Base-by-base conservation (phyloP, 331 rosid genomes). In the Pyracantha coccinea region DNA sequence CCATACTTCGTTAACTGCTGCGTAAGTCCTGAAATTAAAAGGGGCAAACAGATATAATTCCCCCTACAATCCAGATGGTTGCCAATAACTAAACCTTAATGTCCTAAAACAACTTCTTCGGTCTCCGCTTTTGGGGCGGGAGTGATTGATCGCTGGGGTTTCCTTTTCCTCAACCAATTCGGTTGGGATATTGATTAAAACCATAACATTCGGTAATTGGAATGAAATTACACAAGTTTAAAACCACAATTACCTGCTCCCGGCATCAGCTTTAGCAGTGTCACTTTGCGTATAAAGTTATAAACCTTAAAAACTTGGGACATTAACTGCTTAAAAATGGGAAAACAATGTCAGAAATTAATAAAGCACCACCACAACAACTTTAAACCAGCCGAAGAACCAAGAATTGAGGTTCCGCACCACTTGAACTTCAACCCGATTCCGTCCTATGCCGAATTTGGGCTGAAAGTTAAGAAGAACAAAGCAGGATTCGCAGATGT, bases 221-320 rank as follows among this genome's bases (percentile, higher is more conserved):
- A 4, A 25, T 24, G 13, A 62, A 27, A 62, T 62, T 61, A 27
- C 38, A 62, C 11, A 62, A 1, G 31, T 62, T 25, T 47, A 15
- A 57, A 66, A 20, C 68, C 63, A 54, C 11, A 76, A 87, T 59
- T 78, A 88, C 93, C 44, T 68, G 74, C 72, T 52, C 41, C 61
- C 75, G 47, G 82, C 80, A 13, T 79, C 90, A 33, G 61, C 66
- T 71, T 86, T 84, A 70, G 50, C 68, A 71, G 61, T 25, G 68
- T 82, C 88, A 33, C 54, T 80, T 68, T 88, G 92, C 2, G 86
- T 60, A 80, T 79, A n/a, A n/a, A n/a, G n/a, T n/a, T n/a, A n/a
- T n/a, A 87, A 28, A 89, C 80, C 84, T 88, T 90, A 53, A 88
- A 85, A 70, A 35, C 17, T 81, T 69, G 77, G 75, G 21, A 74